Evolutionary conservation across 2,329 filamentous ascomycete species (phyloP).

Genomic region (Sarocladiaceae sp.): DNA sequence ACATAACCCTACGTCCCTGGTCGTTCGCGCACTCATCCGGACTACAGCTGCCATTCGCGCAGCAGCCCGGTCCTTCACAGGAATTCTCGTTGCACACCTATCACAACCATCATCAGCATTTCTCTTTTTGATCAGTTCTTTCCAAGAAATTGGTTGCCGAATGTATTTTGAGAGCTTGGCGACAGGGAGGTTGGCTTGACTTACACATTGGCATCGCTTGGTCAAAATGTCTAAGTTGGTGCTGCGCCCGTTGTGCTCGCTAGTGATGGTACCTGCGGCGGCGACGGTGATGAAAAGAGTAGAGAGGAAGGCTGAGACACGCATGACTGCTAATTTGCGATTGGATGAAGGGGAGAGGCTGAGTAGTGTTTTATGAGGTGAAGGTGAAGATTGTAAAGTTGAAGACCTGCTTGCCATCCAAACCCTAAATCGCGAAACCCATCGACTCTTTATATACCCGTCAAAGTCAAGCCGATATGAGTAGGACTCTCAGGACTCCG

Average conservation of each 20-base stretch:
- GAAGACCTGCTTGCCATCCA: too few species aligned
- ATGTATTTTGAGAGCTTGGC: too few species aligned
- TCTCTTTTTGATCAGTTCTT: too few species aligned
- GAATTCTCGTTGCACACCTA: neutral
- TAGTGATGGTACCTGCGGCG: neutral
- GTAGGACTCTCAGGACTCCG: too few species aligned
- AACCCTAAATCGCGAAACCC: too few species aligned
- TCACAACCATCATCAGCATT: neutral
- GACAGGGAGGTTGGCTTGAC: too few species aligned
- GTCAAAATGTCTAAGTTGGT: neutral
- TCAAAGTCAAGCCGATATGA: too few species aligned
- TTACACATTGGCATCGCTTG: slow-evolving; percentile 4
- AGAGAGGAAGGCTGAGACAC: neutral
- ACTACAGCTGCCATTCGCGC: neutral
- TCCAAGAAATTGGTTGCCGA: too few species aligned
- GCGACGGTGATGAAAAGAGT: neutral
- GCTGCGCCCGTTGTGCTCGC: neutral
- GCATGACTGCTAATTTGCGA: neutral
- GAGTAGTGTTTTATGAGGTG: too few species aligned
- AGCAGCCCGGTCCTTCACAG: neutral
- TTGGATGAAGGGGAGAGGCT: neutral
- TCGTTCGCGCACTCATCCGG: slow-evolving; percentile 1
- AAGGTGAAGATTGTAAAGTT: too few species aligned
- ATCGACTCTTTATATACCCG: too few species aligned
- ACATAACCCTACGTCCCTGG: neutral